Conservation (phyloP, 2,329 filamentous ascomycete species). For the Huntiella abstrusa region DNA sequence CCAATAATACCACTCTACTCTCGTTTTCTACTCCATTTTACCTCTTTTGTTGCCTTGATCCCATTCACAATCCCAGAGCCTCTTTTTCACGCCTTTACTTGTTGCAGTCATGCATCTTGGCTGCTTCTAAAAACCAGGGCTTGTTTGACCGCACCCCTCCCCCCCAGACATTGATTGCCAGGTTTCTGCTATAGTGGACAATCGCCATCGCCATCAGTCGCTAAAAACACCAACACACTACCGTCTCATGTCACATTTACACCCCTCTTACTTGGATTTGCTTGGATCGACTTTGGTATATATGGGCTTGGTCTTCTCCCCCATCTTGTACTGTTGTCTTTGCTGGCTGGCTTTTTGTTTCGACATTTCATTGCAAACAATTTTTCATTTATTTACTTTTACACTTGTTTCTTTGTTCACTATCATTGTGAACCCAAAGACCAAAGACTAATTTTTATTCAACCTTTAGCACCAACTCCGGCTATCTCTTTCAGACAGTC, state of each 20-base stretch:
- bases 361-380: background rate
- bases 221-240: no score
- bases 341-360: background rate
- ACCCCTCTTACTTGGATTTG: background rate
- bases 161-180: no score
- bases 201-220: no score
- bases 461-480: background rate
- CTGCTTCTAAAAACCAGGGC: no score
- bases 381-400: background rate
- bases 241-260: background rate
- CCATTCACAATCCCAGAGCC: background rate
- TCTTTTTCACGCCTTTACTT: no score
- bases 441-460: background rate
- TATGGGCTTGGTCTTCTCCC: background rate
- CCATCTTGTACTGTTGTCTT: background rate
- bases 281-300: background rate
- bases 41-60: background rate
- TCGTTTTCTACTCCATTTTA: background rate
- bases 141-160: no score
- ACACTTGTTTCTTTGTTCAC: background rate
- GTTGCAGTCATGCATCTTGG: no score
- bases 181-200: no score
- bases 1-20: no score
- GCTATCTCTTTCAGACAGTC: slow-evolving; percentile 17
- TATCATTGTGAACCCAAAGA: background rate